phyloP scores from a whole-genome alignment of 1,139 yeast species.

The Sugiyamaella neomexicana region DNA sequence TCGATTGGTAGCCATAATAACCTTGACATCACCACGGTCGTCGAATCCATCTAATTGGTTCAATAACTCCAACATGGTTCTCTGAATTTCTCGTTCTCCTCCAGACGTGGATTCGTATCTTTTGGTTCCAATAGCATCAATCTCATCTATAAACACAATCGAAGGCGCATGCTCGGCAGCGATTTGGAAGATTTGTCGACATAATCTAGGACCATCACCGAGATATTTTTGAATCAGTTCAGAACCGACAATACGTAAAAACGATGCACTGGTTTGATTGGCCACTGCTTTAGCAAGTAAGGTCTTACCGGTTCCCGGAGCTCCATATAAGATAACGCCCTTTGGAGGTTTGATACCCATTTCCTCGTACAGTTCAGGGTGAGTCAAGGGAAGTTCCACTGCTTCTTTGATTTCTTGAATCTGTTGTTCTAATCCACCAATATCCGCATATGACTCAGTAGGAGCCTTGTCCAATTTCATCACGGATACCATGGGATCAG shows the following conservation, averaged over 20 bases:
- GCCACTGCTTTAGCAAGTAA: constrained; percentile 97
- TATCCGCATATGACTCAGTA: constrained; percentile 93
- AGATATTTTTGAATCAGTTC: constrained; percentile 95
- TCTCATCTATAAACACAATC: constrained; percentile 96
- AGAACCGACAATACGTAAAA: constrained; percentile 93
- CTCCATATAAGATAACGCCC: constrained; percentile 97
- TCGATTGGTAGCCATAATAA: constrained; percentile 97
- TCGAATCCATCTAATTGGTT: constrained; percentile 98
- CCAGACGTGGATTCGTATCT: constrained; percentile 96
- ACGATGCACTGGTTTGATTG: constrained; percentile 95
- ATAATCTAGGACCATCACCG: constrained; percentile 96
- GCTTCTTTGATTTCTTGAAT: constrained; percentile 98
- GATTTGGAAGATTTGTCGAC: constrained; percentile 91
- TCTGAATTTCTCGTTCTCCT: constrained; percentile 96
- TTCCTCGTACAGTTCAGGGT: constrained; percentile 96
- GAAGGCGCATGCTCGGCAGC: constrained; percentile 98
- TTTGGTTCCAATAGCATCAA: constrained; percentile 98
- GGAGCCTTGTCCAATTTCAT: constrained; percentile 98
- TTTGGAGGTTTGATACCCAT: constrained; percentile 99
- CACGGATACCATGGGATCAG: constrained; percentile 96
- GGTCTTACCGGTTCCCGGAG: constrained; percentile 99
- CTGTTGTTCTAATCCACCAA: constrained; percentile 95
- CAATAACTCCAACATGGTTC: constrained; percentile 96
- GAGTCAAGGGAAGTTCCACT: constrained; percentile 95
- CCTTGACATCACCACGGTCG: constrained; percentile 97